phyloP scores from a whole-genome alignment of 495 filamentous ascomycete genomes.

The Aspergillus indologenus region DNA sequence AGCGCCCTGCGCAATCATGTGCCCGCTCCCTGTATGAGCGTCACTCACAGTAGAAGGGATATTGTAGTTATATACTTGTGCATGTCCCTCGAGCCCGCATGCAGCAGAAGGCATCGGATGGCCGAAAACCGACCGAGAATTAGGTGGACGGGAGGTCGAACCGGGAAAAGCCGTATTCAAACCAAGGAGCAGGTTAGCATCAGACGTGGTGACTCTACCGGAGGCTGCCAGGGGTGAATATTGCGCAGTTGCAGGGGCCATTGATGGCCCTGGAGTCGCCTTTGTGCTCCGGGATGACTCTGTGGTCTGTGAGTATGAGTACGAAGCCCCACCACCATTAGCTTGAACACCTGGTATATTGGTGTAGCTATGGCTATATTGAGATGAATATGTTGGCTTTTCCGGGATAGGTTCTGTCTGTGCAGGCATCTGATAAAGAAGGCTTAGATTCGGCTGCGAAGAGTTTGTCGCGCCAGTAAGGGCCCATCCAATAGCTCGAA shows the following conservation, averaged over 20 bases:
- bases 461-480: constrained; percentile 80
- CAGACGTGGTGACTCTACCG: constrained; percentile 21
- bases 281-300: constrained; percentile 17
- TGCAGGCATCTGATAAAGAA: constrained; percentile 60
- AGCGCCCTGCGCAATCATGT: constrained; percentile 31
- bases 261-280: constrained; percentile 17
- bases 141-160: constrained; percentile 25
- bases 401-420: constrained; percentile 20
- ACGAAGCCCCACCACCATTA: constrained; percentile 20
- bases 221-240: constrained; percentile 22
- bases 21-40: constrained; percentile 35
- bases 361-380: constrained; percentile 36
- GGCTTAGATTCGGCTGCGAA: constrained; percentile 71
- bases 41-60: constrained; percentile 33
- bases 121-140: constrained; percentile 46
- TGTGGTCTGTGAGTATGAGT: constrained; percentile 24
- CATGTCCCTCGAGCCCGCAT: constrained; percentile 21
- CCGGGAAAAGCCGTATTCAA: constrained; percentile 29
- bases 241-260: constrained; percentile 19
- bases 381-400: constrained; percentile 29
- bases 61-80: constrained; percentile 24
- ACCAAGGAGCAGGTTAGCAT: constrained; percentile 29
- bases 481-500: constrained; percentile 66
- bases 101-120: constrained; percentile 41
- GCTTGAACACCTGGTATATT: constrained; percentile 24